These are phyloP conservation scores for Aspergillus tanneri DNA, from an alignment of 2,329 filamentous ascomycete genomes.

Conservation along the genomic window DNA sequence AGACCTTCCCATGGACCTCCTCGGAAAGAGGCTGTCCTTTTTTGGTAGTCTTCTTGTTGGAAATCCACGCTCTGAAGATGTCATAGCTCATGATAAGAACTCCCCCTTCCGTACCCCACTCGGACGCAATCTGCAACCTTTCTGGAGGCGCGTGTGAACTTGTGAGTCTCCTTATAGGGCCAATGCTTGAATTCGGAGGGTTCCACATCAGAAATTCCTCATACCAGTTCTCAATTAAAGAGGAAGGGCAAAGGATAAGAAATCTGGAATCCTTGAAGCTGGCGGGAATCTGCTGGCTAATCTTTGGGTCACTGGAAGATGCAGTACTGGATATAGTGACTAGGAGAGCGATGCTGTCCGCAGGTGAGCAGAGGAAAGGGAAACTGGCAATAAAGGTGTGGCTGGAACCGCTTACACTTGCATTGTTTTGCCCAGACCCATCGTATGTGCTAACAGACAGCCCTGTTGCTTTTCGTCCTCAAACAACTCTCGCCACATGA, in stretches of 20 bases:
- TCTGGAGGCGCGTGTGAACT: constrained; percentile 34
- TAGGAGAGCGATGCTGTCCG: constrained; percentile 67
- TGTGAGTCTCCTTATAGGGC: constrained; percentile 58
- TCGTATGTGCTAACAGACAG: constrained; percentile 81
- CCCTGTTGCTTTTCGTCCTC: constrained; percentile 64
- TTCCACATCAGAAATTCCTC: constrained; percentile 75
- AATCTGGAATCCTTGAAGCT: constrained; percentile 62
- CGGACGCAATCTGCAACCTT: constrained; percentile 49
- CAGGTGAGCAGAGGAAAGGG: neutral
- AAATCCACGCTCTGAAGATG: constrained; percentile 57
- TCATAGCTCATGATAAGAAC: constrained; percentile 74
- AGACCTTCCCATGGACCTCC: constrained; percentile 41
- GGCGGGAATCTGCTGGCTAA: constrained; percentile 67
- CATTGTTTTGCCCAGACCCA: constrained; percentile 92
- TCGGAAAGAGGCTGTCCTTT: constrained; percentile 30
- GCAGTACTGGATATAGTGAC: constrained; percentile 69
- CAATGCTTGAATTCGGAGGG: constrained; percentile 54
- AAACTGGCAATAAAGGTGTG: neutral
- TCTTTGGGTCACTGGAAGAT: constrained; percentile 55
- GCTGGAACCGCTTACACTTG: constrained; percentile 59
- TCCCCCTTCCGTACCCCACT: constrained; percentile 67
- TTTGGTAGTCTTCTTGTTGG: constrained; percentile 33
- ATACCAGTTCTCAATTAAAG: constrained; percentile 76
- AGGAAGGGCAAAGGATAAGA: constrained; percentile 72
- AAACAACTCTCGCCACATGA: constrained; percentile 84